Base-by-base conservation (phyloP, 352 stramenopile species). In the Phytophthora pini region DNA sequence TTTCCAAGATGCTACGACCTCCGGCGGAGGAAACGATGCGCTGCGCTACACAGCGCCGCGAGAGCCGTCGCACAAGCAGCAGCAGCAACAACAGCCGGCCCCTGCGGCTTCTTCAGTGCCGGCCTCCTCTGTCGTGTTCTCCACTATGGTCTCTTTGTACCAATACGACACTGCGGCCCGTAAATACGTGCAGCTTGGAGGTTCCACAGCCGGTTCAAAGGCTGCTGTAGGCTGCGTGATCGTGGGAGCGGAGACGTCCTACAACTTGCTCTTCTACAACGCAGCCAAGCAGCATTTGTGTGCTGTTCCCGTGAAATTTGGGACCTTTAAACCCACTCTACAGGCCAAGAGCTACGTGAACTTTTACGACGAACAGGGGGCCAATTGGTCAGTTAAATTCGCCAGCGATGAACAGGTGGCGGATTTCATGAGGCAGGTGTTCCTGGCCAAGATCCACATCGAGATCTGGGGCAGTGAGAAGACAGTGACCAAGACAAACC, bases 291-390 rank as follows among this genome's bases (percentile, higher is more conserved):
- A 81, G 58, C 78, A 90, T 55, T 50, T 94, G 29, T 89, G 79
- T 44, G 68, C 80, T 8, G 58, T 89, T 5, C 78, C 82, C 17
- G 48, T 91, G 31, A 84, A 77, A 34, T 72, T 85, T 38, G 49
- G 62, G n/a, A 70, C 61, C 4, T 85, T 89, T 60, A 87, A 88
- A 36, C 80, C 80, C 6, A 91, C 82, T 2, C 64, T 92, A 24
- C 86, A 94, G 58, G 75, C 86, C 4, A 92, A 92, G 49, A 76
- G 80, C 57, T 94, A 92, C 54, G 70, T 94, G n/a, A 94, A 92
- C 50, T 90, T 94, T 56, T 94, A 94, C 68, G 86, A 94, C 54
- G 80, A 88, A 7, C 76, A 84, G 17, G 71, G 71, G 2, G 61
- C 59, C 2, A 94, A 94, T 63, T 94, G 83, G 83, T 92, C 82